Conservation (phyloP, 1,284 basidiomycete species). For the Rhodofomes roseus region DNA sequence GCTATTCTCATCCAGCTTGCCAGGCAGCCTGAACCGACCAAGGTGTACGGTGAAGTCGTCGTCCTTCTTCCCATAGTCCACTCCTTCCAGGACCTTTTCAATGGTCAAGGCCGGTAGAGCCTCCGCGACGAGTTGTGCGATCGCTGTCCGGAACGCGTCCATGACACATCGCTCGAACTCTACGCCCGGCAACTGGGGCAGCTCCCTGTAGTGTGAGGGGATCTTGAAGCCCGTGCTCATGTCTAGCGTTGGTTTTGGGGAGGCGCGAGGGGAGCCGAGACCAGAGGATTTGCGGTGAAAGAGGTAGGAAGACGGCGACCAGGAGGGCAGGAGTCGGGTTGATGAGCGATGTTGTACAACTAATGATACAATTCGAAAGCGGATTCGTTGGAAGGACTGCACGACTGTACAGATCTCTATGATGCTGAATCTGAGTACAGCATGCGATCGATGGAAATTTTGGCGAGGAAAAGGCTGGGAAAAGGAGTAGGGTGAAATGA, state of each 20-base stretch:
- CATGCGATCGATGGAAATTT: constrained; percentile 18
- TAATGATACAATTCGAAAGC: constrained; percentile 5
- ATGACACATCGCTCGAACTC: constrained; percentile 72
- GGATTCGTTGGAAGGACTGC: neutral
- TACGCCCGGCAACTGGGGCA: constrained; percentile 60
- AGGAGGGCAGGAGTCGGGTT: neutral
- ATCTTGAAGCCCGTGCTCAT: constrained; percentile 15
- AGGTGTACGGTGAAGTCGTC: constrained; percentile 91
- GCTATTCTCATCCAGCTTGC: constrained; percentile 79
- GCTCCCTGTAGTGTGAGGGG: constrained; percentile 24
- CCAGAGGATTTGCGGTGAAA: constrained; percentile 1
- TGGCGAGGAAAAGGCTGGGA: constrained; percentile 1
- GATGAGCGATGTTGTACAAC: constrained; percentile 3
- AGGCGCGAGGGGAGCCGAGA: neutral
- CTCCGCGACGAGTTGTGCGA: constrained; percentile 75
- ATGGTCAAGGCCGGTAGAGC: constrained; percentile 65
- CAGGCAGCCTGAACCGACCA: constrained; percentile 85
- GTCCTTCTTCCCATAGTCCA: constrained; percentile 90
- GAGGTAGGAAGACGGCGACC: neutral
- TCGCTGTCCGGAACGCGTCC: constrained; percentile 84
- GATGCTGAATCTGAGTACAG: neutral
- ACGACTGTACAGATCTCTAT: neutral
- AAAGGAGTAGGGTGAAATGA: neutral
- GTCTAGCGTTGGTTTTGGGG: neutral
- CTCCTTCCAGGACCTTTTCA: constrained; percentile 78